Conservation (phyloP, 345 rosid genomes). For the Lepidium africanum region DNA sequence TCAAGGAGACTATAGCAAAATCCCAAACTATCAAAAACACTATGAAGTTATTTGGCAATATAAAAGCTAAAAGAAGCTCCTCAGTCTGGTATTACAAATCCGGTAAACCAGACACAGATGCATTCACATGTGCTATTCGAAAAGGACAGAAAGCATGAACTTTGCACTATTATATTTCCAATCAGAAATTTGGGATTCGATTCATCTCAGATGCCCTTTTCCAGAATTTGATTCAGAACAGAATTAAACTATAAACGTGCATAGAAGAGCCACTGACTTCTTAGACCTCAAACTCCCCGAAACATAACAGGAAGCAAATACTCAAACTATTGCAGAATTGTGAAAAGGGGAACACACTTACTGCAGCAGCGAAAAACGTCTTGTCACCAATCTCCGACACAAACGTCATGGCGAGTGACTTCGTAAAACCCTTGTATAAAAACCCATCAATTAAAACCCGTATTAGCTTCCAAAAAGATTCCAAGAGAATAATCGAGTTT, state of each 20-base stretch:
- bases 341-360: constrained; percentile 26
- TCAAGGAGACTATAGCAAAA: neutral
- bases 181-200: neutral
- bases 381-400: constrained; percentile 98
- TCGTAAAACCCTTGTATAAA: constrained; percentile 65
- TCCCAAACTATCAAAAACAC: neutral
- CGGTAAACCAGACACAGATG: neutral
- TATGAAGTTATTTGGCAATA: neutral
- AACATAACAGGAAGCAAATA: neutral
- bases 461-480: neutral
- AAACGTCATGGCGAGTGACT: constrained; percentile 95
- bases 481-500: neutral
- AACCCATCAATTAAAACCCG: neutral
- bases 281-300: neutral
- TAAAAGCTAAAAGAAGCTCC: neutral
- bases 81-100: neutral
- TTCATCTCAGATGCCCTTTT: neutral
- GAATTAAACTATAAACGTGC: neutral
- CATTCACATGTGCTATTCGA: neutral
- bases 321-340: neutral
- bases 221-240: neutral
- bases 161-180: neutral
- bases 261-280: neutral
- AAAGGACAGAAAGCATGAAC: neutral
- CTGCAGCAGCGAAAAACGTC: constrained; percentile 98